A percentile compares a stretch with the other conserved stretches of the same genome.
Evolutionary conservation across 2,329 filamentous ascomycete genomes (phyloP).

Genomic region (Lecanicillium sp.): DNA sequence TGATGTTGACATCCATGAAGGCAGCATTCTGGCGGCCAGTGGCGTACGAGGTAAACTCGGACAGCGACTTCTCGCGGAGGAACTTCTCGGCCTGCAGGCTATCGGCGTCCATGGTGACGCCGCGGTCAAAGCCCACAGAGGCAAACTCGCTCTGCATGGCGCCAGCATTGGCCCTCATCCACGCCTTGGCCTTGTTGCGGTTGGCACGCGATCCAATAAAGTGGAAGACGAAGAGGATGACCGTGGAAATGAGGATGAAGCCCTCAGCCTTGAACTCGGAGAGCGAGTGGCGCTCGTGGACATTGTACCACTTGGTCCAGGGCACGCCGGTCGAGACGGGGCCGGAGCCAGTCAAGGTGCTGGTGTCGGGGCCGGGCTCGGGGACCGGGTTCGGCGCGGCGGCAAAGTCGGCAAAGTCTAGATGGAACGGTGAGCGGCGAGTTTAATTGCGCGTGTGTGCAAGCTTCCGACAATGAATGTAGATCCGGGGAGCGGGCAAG

Average conservation of each 20-base stretch:
- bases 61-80: slow-evolving; percentile 79
- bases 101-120: slow-evolving; percentile 40
- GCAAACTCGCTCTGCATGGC: slow-evolving; percentile 76
- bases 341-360: slow-evolving; percentile 36
- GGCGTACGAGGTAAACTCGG: slow-evolving; percentile 81
- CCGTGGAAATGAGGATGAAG: slow-evolving; percentile 67
- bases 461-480: neutral
- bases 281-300: slow-evolving; percentile 82
- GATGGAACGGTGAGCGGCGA: slow-evolving; percentile 10
- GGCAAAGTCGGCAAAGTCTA: slow-evolving; percentile 93
- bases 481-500: neutral
- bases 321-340: slow-evolving; percentile 48
- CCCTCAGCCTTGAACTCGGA: slow-evolving; percentile 85
- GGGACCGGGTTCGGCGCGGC: slow-evolving; percentile 62
- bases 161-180: slow-evolving; percentile 69
- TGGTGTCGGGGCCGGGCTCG: slow-evolving; percentile 37
- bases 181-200: slow-evolving; percentile 69
- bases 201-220: slow-evolving; percentile 76
- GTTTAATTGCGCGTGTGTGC: slow-evolving; percentile 17
- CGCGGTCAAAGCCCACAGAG: slow-evolving; percentile 69
- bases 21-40: slow-evolving; percentile 89
- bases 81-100: slow-evolving; percentile 34
- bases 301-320: slow-evolving; percentile 93
- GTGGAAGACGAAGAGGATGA: slow-evolving; percentile 70
- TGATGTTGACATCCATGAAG: slow-evolving; percentile 79